Base-by-base conservation (phyloP, 768 basidiomycete genomes). In the Dictyophora rubrovolvata region DNA sequence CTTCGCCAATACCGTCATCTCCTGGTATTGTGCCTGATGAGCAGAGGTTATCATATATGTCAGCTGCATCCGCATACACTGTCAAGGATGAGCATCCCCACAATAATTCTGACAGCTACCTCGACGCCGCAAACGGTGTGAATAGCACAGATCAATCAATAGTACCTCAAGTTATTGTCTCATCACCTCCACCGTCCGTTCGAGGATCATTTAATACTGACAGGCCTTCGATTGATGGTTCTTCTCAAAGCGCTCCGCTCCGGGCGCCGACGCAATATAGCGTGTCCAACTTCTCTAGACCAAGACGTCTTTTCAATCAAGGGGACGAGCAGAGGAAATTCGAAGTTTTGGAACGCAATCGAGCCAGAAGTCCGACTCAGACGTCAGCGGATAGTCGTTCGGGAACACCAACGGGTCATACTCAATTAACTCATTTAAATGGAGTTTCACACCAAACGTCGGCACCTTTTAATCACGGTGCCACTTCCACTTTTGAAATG, bases 271-370 rank as follows among this genome's bases (percentile, higher is more conserved):
- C 73, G 50, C 78, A 59, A 21, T 59, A 79, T 7, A 74, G 81
- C 36, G 69, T 75, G 14, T 67, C 77, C 33, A 87, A 86, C 66
- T 87, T 83, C 65, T 87, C 87, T 21, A 74, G 84, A 53, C 84
- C 85, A 50, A 76, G 79, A 55, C 78, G 79, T 20, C 76, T 78
- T 17, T 69, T 69, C 0, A 74, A 74, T 63, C 64, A 70, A 21
- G 70, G 69, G 11, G 71, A 75, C 28, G 70, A 73, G 48, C 71
- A 72, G 28, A 64, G 69, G 59, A 77, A 80, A 60, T 72, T 71
- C 34, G 69, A 69, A 49, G 78, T 77, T 16, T 71, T 88, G 53
- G 79, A 84, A 68, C 77, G 87, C 49, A 86, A 87, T 69, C 57
- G 57, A 22, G 23, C 28, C 21, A 16, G 20, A 28, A 14, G 21